A percentile compares a stretch with the other conserved stretches of the same genome.
These are phyloP conservation scores for Peterozyma xylosa DNA, from an alignment of 805 yeast genomes.

Conservation along the genomic window DNA sequence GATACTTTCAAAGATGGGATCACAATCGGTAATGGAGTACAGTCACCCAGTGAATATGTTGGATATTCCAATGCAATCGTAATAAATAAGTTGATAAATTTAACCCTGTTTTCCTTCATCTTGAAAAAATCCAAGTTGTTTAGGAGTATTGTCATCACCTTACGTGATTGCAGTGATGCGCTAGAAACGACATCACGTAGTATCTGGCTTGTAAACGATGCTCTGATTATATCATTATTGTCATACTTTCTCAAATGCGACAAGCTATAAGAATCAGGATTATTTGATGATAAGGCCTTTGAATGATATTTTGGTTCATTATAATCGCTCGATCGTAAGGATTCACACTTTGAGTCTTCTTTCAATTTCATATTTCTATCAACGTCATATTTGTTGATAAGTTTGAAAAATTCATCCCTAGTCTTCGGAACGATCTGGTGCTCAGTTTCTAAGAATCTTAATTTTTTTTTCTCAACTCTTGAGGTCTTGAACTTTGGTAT, in stretches of 20 bases:
- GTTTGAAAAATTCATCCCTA: no score
- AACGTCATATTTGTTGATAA: no score
- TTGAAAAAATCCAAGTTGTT: not conserved
- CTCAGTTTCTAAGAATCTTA: no score
- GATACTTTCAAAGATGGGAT: no score
- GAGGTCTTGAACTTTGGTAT: no score
- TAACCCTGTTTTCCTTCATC: not conserved
- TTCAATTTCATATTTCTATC: no score
- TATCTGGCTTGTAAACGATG: not conserved
- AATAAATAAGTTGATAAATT: not conserved
- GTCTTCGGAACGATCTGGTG: no score
- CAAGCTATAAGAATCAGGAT: constrained; percentile 1
- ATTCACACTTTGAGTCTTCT: no score
- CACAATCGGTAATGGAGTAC: not conserved
- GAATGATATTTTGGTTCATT: not conserved
- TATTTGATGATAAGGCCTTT: constrained; percentile 2
- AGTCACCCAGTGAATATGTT: not conserved
- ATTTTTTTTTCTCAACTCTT: no score
- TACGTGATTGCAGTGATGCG: constrained; percentile 3
- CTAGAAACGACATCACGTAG: not conserved
- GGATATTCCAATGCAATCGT: constrained; percentile 1
- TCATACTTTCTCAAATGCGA: not conserved
- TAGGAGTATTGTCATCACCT: constrained; percentile 3
- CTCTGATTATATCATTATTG: not conserved
- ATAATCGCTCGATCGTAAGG: no score